Conservation (phyloP, 345 rosid genomes). For the Physaria fendleri region DNA sequence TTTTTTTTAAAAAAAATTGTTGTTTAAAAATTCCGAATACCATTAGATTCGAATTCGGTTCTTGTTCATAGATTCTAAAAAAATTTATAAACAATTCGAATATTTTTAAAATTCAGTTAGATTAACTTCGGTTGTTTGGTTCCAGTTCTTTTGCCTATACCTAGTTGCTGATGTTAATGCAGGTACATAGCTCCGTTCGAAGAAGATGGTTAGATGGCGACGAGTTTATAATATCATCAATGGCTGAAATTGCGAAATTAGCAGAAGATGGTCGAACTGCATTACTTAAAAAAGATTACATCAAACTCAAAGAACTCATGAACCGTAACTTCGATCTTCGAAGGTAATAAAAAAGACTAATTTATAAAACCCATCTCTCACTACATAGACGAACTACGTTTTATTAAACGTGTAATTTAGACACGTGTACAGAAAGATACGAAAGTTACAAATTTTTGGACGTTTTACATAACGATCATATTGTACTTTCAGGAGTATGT, state of each 20-base stretch:
- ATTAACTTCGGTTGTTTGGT: no score
- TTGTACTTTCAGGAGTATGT: slow-evolving; percentile 43
- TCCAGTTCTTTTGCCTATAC: no score
- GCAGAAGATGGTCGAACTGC: slow-evolving; percentile 60
- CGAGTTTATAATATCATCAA: slow-evolving; percentile 55
- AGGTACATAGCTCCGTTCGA: slow-evolving; percentile 80
- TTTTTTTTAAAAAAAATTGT: no score
- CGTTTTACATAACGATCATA: no score
- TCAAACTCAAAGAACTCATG: slow-evolving; percentile 62
- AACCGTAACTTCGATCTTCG: slow-evolving; percentile 74
- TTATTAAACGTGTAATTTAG: no score
- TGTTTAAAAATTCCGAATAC: no score
- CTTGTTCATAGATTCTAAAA: no score
- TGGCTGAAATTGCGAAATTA: slow-evolving; percentile 60
- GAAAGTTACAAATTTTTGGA: no score
- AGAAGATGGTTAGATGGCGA: slow-evolving; percentile 90
- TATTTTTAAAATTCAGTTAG: no score
- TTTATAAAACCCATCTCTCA: neutral
- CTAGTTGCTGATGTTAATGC: slow-evolving; percentile 23
- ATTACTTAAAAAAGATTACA: slow-evolving; percentile 49
- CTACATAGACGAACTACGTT: neutral
- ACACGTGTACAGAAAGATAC: no score
- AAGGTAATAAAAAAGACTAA: slow-evolving; percentile 40
- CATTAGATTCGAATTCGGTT: no score
- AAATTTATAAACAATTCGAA: no score